Conservation (phyloP, 2,329 filamentous ascomycete species). For the Malbranchea cinnamomea region DNA sequence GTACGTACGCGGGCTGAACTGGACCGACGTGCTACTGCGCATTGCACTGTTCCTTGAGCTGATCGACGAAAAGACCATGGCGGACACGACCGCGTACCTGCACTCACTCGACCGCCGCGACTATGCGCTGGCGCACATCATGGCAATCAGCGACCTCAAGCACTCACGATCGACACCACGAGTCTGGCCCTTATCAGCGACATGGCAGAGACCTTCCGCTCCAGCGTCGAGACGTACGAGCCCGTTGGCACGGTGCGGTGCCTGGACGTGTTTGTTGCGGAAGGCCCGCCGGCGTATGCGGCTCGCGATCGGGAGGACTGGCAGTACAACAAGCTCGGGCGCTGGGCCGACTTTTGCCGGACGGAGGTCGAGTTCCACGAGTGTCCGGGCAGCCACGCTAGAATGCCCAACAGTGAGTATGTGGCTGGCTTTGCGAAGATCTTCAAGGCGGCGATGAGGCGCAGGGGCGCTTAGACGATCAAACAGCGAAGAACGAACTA, state of each 20-base stretch:
- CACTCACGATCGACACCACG: background rate
- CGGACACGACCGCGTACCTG: slow-evolving; percentile 11
- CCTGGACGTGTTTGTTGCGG: slow-evolving; percentile 31
- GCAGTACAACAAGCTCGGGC: slow-evolving; percentile 12
- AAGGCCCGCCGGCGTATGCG: slow-evolving; percentile 19
- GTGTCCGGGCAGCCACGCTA: slow-evolving; percentile 26
- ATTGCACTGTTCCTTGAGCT: slow-evolving; percentile 28
- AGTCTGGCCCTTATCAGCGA: slow-evolving; percentile 1
- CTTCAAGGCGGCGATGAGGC: slow-evolving; percentile 3
- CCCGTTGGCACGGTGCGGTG: slow-evolving; percentile 21
- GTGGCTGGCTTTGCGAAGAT: slow-evolving; percentile 20
- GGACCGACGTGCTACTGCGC: slow-evolving; percentile 26
- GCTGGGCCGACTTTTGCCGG: slow-evolving; percentile 23
- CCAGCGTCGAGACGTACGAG: slow-evolving; percentile 20
- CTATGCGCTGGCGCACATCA: slow-evolving; percentile 4
- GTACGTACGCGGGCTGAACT: slow-evolving; percentile 27
- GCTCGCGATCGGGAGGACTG: slow-evolving; percentile 12
- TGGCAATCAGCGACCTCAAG: slow-evolving; percentile 1
- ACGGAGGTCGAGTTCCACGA: slow-evolving; percentile 18
- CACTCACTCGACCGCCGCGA: slow-evolving; percentile 8
- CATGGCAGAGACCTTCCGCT: slow-evolving; percentile 1
- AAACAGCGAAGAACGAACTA: too few relatives aligned
- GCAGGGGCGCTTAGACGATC: too few relatives aligned
- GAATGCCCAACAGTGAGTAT: slow-evolving; percentile 25
- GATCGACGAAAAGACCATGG: slow-evolving; percentile 18